Base-by-base conservation (phyloP, 2,329 filamentous ascomycete species). In the Fusarium sp. region DNA sequence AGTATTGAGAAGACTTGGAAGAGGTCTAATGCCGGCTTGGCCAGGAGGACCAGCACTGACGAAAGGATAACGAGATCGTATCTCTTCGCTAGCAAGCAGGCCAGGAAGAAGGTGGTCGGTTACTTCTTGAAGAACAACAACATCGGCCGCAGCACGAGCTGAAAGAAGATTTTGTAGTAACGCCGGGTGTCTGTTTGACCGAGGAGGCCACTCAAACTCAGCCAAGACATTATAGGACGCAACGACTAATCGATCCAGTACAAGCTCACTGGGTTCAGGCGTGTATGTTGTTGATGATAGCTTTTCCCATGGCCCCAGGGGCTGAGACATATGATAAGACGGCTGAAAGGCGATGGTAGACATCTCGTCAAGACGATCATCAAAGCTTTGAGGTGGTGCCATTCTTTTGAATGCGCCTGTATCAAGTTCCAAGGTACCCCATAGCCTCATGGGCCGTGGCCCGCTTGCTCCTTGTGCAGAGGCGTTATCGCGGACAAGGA, bases 41-140 rank as follows among this genome's bases (percentile, higher is more conserved):
- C 78, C 72, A 0, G 88, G 86, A 2, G 87, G 85, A 0, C 82
- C 86, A 70, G 89, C 83, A 3, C 86, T 87, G n/a, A 79, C 76
- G 71, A 84, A 90, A 2, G 83, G 80, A 65, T 89, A 91, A 3
- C 74, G 76, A 12, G 75, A 66, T 26, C 81, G 80, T 23, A 91
- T 78, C 3, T 76, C 69, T 3, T 76, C 59, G 54, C 86, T 74
- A 4, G 73, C 69, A 3, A 91, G 82, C 1, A 91, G 77, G 56
- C 82, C 83, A 0, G 81, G 80, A 0, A 91, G 81, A 61, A 91
- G 89, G 39, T 86, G 81, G 62, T 91, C 88, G 0, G 88, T 89
- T 2, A 91, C 85, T 76, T 91, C 89, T 72, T 91, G 83, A 7
- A 91, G 79, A 4, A 86, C 77, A 10, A 86, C 66, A 4, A 86